Base-by-base conservation (phyloP, 2,329 filamentous ascomycete genomes). In the Setomelanomma holmii region DNA sequence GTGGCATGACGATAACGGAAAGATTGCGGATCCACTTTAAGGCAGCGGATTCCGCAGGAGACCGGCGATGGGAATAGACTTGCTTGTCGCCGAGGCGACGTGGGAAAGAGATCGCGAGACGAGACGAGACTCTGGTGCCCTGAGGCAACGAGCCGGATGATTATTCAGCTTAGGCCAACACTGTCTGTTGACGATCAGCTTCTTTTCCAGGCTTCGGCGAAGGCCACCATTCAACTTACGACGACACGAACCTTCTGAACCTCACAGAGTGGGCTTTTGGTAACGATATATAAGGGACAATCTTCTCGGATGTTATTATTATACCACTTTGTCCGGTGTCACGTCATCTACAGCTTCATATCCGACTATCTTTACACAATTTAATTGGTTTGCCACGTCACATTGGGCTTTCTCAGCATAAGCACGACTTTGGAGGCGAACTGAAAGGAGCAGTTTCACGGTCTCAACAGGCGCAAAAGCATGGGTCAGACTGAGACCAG, bases 331-430 rank as follows among this genome's bases (percentile, higher is more conserved):
- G 48, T 47, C 53, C 27, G 53, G 43, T 50, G 49, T 48, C 53
- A 53, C 54, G 49, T 57, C 59, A 50, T 59, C 51, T 54, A 55
- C 56, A 60, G 57, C 55, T 57, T 54, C 59, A 61, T 60, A 63
- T 63, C 57, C 57, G 38, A 56, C 49, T 47, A 48, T 44, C 40
- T 23, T 48, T 58, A 55, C 43, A 47, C 48, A 51, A 51, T 55
- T 27, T 51, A 51, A 45, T 51, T 20, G 24, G 43, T 34, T 47
- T 33, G 11, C 46, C 48, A 45, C 40, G 49, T 47, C 43, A 43
- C 27, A 42, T 47, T 14, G 43, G 19, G 19, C n/a, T 40, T 17
- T 27, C 23, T 35, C 23, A 33, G 22, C 34, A 35, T 42, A 45
- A 35, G 34, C 20, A 40, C 41, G 35, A 11, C 23, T 45, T 22